These are phyloP conservation scores for Talaromyces atroroseus DNA, from an alignment of 2,329 filamentous ascomycete species.

Conservation along the genomic window DNA sequence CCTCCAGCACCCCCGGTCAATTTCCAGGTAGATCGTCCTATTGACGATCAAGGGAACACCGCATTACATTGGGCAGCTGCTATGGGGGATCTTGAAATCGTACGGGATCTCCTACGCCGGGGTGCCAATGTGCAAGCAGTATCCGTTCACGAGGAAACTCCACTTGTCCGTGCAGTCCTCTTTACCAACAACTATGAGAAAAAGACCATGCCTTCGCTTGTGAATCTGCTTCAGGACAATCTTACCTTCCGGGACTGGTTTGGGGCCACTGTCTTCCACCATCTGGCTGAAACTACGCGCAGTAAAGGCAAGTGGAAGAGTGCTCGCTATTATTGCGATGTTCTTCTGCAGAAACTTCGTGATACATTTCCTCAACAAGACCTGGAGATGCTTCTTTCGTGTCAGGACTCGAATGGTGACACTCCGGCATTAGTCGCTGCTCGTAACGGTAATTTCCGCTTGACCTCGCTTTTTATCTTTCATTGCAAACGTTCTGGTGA, in stretches of 20 bases:
- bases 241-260: constrained; percentile 73
- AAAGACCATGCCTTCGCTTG: constrained; percentile 77
- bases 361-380: constrained; percentile 70
- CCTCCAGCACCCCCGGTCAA: constrained; percentile 76
- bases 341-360: constrained; percentile 78
- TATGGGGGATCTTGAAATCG: constrained; percentile 92
- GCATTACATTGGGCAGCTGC: constrained; percentile 95
- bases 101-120: constrained; percentile 77
- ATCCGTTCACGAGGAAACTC: constrained; percentile 73
- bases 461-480: constrained; percentile 60
- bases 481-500: constrained; percentile 74
- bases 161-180: constrained; percentile 86
- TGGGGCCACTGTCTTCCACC: constrained; percentile 86
- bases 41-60: constrained; percentile 87
- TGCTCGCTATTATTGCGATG: constrained; percentile 88
- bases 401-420: constrained; percentile 80
- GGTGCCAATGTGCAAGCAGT: constrained; percentile 68
- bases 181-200: constrained; percentile 98
- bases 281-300: constrained; percentile 82
- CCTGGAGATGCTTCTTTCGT: constrained; percentile 72
- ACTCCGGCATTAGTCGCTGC: constrained; percentile 85
- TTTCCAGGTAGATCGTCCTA: constrained; percentile 85
- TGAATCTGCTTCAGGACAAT: constrained; percentile 77
- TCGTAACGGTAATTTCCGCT: constrained; percentile 77
- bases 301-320: constrained; percentile 82